These are phyloP conservation scores for Boletus semigastroideus DNA, from an alignment of 1,284 basidiomycete species.

Conservation along the genomic window DNA sequence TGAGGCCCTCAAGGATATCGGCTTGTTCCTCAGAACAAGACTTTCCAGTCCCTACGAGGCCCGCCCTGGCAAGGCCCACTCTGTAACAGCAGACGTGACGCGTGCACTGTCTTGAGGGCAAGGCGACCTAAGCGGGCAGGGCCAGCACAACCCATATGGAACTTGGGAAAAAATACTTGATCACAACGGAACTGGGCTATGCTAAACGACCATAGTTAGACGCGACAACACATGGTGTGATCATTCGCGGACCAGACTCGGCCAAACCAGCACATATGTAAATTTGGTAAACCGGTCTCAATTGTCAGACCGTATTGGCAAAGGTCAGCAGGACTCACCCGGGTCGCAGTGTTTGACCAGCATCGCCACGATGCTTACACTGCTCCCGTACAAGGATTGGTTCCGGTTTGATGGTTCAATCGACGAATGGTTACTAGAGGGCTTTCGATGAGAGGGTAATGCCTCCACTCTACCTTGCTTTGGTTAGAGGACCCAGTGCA, in stretches of 20 bases:
- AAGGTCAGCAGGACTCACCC: conserved; percentile 15
- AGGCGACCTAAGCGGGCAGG: conserved; percentile 9
- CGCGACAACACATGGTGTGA: conserved; percentile 4
- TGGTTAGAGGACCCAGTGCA: conserved; percentile 28
- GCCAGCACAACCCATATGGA: conserved; percentile 9
- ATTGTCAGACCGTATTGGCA: conserved; percentile 11
- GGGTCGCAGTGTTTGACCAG: conserved; percentile 5
- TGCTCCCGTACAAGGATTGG: conserved; percentile 16
- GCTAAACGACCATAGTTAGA: conserved; percentile 18
- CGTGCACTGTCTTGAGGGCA: conserved; percentile 11
- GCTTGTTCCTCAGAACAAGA: background rate
- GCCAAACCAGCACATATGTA: conserved; percentile 5
- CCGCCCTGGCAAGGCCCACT: conserved; percentile 8
- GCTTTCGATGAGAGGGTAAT: conserved; percentile 16
- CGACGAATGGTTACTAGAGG: conserved; percentile 15
- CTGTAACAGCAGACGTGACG: conserved; percentile 4
- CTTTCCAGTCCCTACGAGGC: conserved; percentile 16
- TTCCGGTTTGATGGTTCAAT: conserved; percentile 18
- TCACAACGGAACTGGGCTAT: conserved; percentile 32
- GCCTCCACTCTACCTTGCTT: conserved; percentile 28
- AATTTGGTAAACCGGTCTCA: conserved; percentile 20
- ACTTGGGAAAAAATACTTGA: conserved; percentile 12
- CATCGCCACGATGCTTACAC: conserved; percentile 28
- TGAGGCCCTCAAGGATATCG: background rate
- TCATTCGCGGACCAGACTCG: conserved; percentile 10